Conservation (phyloP, 306 rosid genomes). For the Quercus robur region DNA sequence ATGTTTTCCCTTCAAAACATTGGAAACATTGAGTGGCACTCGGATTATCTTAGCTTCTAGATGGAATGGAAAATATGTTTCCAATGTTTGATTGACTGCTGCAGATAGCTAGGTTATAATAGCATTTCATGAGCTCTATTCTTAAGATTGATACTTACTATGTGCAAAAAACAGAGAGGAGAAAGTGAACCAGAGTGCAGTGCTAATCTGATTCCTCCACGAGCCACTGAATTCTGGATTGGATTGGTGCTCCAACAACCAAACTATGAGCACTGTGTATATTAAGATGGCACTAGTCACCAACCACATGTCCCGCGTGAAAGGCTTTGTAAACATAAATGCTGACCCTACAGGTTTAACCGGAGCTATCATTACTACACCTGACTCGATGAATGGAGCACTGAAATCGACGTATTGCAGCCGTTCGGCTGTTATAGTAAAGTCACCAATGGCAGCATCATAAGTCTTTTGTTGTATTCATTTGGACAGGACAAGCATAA, state of each 20-base stretch:
- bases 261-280: constrained; percentile 54
- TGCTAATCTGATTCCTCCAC: constrained; percentile 44
- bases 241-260: constrained; percentile 53
- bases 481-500: constrained; percentile 13
- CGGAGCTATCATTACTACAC: constrained; percentile 46
- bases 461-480: constrained; percentile 39
- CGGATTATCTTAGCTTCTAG: too few species aligned
- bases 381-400: constrained; percentile 56
- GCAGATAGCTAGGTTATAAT: too few species aligned
- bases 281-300: constrained; percentile 32
- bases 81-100: too few species aligned
- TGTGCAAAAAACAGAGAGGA: constrained; percentile 75
- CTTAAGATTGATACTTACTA: constrained; percentile 36
- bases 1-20: not conserved
- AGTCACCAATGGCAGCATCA: constrained; percentile 65
- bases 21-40: too few species aligned
- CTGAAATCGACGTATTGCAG: constrained; percentile 52
- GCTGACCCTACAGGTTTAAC: constrained; percentile 23
- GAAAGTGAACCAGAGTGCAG: constrained; percentile 59
- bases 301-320: constrained; percentile 70
- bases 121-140: not conserved
- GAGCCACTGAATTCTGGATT: constrained; percentile 55
- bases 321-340: constrained; percentile 67
- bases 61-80: too few species aligned
- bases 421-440: constrained; percentile 46